Evolutionary conservation across 2,329 filamentous ascomycete species (phyloP).

Genomic region (Alternaria longipes): DNA sequence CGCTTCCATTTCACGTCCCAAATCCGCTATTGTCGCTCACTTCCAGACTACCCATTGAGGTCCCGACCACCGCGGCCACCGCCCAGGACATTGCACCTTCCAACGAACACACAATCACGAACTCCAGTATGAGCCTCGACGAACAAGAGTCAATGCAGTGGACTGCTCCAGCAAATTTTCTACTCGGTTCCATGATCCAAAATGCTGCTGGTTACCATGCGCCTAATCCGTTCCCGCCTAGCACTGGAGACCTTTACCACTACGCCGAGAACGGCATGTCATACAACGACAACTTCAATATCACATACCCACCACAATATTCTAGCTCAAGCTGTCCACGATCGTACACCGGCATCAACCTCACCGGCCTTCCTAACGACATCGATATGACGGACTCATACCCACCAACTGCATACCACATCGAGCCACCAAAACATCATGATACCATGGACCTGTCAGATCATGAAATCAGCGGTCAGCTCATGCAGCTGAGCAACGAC

Average conservation of each 20-base stretch:
- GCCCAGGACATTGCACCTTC: slow-evolving; percentile 21
- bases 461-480: slow-evolving; percentile 26
- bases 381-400: slow-evolving; percentile 31
- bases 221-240: slow-evolving; percentile 18
- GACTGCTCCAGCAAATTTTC: slow-evolving; percentile 25
- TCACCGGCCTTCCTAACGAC: slow-evolving; percentile 26
- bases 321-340: slow-evolving; percentile 33
- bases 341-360: slow-evolving; percentile 28
- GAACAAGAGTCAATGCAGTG: slow-evolving; percentile 33
- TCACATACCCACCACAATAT: slow-evolving; percentile 30
- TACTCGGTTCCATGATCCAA: slow-evolving; percentile 21
- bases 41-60: slow-evolving; percentile 18
- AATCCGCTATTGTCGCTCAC: slow-evolving; percentile 24
- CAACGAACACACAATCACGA: slow-evolving; percentile 2
- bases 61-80: slow-evolving; percentile 27
- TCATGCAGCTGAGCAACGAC: slow-evolving; percentile 38
- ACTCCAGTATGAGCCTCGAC: slow-evolving; percentile 27
- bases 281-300: slow-evolving; percentile 35
- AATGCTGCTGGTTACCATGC: slow-evolving; percentile 23
- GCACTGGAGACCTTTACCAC: slow-evolving; percentile 21
- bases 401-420: slow-evolving; percentile 44
- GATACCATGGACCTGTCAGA: slow-evolving; percentile 34
- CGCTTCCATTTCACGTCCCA: slow-evolving; percentile 26
- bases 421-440: slow-evolving; percentile 37
- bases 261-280: slow-evolving; percentile 32